Evolutionary conservation across 2,329 filamentous ascomycete species (phyloP).

Genomic region (Cladosporium sp.): DNA sequence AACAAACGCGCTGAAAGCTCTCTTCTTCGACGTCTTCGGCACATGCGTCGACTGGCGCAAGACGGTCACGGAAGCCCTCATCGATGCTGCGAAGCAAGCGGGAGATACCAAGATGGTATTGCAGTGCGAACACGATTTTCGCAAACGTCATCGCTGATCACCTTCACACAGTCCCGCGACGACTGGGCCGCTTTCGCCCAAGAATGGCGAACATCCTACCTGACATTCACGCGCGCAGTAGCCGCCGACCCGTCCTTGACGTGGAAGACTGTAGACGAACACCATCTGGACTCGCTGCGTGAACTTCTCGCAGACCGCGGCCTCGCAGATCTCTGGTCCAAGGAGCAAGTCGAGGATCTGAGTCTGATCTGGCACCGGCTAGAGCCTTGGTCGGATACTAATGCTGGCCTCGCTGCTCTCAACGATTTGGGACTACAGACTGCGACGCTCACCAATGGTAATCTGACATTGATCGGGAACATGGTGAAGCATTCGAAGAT

Average conservation of each 20-base stretch:
- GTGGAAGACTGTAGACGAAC: constrained; percentile 72
- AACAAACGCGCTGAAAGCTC: constrained; percentile 49
- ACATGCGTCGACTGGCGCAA: constrained; percentile 78
- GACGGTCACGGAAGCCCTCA: constrained; percentile 62
- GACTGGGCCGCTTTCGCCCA: constrained; percentile 68
- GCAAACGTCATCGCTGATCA: neutral
- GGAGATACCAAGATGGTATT: constrained; percentile 11
- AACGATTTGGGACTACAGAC: constrained; percentile 54
- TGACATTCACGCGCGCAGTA: constrained; percentile 54
- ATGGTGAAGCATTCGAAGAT: constrained; percentile 60
- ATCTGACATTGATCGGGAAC: constrained; percentile 65
- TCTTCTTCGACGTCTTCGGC: constrained; percentile 77
- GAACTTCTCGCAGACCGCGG: constrained; percentile 56
- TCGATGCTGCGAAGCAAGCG: constrained; percentile 45
- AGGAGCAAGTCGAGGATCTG: constrained; percentile 40
- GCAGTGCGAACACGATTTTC: neutral
- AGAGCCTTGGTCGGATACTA: constrained; percentile 66
- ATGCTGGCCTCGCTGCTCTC: constrained; percentile 53
- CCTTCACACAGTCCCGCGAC: constrained; percentile 39
- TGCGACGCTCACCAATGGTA: constrained; percentile 74
- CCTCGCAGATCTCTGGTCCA: constrained; percentile 55
- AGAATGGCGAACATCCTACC: constrained; percentile 64
- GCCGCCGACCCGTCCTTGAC: constrained; percentile 44
- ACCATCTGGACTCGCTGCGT: constrained; percentile 64
- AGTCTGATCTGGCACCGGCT: constrained; percentile 72